These are phyloP conservation scores for Phaffomyces opuntiae DNA, from an alignment of 805 yeast genomes.

Conservation along the genomic window DNA sequence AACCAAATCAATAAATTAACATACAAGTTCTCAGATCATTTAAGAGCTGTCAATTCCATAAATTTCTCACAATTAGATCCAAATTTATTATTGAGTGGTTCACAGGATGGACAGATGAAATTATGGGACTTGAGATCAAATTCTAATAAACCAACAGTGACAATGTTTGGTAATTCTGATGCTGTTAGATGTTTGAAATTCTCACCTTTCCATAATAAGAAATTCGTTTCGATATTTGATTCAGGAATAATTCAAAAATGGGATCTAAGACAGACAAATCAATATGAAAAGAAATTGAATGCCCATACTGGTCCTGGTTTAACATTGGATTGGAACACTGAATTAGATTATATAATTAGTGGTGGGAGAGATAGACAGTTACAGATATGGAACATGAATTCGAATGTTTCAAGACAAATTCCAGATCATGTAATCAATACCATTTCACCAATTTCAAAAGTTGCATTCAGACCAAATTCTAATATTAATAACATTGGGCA, in stretches of 20 bases:
- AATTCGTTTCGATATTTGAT: constrained; percentile 77
- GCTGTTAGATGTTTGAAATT: constrained; percentile 54
- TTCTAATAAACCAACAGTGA: constrained; percentile 38
- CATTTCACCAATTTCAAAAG: constrained; percentile 73
- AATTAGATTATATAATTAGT: constrained; percentile 69
- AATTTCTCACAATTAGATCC: constrained; percentile 32
- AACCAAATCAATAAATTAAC: constrained; percentile 24
- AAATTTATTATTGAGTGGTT: constrained; percentile 48
- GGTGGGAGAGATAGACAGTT: constrained; percentile 89
- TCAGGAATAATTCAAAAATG: constrained; percentile 81
- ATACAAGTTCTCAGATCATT: constrained; percentile 33
- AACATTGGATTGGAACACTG: constrained; percentile 84
- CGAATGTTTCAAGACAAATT: constrained; percentile 28
- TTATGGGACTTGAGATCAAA: constrained; percentile 63
- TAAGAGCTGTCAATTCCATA: constrained; percentile 39
- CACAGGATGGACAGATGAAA: constrained; percentile 74
- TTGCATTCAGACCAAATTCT: constrained; percentile 51
- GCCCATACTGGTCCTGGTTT: constrained; percentile 92
- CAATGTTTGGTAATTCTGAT: constrained; percentile 61
- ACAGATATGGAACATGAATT: constrained; percentile 64
- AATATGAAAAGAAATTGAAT: constrained; percentile 63
- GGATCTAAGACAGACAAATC: constrained; percentile 68
- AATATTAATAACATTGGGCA: constrained; percentile 35
- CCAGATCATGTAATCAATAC: constrained; percentile 73
- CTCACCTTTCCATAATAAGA: constrained; percentile 45